Evolutionary conservation across 2,329 filamentous ascomycete species (phyloP).

Genomic region (Cytospora leucostoma): DNA sequence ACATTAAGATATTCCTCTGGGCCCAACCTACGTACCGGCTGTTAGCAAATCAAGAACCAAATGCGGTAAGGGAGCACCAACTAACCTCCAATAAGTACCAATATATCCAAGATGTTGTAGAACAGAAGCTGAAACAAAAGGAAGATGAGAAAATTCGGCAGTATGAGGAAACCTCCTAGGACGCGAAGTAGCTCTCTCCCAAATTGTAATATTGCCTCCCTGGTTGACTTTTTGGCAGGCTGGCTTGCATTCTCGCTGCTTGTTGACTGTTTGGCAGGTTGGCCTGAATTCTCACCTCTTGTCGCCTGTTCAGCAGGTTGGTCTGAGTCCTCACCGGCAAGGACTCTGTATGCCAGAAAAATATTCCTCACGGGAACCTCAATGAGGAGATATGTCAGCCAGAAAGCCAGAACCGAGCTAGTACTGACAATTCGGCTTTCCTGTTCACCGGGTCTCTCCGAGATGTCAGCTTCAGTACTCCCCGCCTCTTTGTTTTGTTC

Average conservation of each 20-base stretch:
- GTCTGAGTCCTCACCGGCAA: background rate
- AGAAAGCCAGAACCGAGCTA: background rate
- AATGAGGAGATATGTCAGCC: background rate
- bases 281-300: background rate
- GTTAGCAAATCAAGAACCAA: background rate
- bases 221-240: background rate
- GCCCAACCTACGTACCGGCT: background rate
- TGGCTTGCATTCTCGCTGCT: background rate
- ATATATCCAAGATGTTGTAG: background rate
- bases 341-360: background rate
- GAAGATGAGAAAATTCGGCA: background rate
- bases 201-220: background rate
- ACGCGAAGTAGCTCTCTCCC: background rate
- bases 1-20: background rate
- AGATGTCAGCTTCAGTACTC: too few relatives aligned
- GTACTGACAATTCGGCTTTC: background rate
- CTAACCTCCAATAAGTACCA: background rate
- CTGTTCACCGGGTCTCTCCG: background rate
- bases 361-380: background rate
- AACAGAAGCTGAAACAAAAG: background rate
- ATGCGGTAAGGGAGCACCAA: background rate
- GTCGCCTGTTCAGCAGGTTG: accelerated
- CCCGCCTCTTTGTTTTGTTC: background rate
- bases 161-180: background rate
- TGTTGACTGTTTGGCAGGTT: background rate